Evolutionary conservation across 202 grass and related monocot genomes (phyloP), one percentile per base, ranked within the genome.

Genomic region (Schoenoplectus tabernaemontani): DNA sequence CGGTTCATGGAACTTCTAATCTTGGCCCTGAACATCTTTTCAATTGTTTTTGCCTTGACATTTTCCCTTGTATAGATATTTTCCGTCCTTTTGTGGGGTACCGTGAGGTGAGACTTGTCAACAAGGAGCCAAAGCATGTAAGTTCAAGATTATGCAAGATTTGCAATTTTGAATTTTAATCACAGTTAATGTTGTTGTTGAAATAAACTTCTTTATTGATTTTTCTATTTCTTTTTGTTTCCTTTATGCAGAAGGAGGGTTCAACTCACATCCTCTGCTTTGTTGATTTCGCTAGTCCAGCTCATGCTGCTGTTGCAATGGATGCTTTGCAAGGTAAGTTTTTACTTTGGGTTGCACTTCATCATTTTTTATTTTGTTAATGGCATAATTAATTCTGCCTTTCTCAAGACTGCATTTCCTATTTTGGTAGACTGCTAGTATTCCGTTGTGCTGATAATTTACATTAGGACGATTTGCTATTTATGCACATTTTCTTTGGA

Each of bases 311-410:
- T 83, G 78, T 98, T 86, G 88, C 96, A 41, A 59, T 98, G 84
- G 91, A 98, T 62, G 96, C 96, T 85, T 91, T 98, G 88, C 96
- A 98, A 98, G 96, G 94, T 97, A 77, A 87, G 23, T 77, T 84
- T 82, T 79, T 80, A 80, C 57, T 80, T 80, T n/a, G n/a, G n/a
- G 30, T 16, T 17, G 13, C 57, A 47, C 59, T 17, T 64, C 22
- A 63, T 60, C 24, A 50, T 59, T 59, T 57, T 57, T 57, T 24
- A 42, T 17, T 78, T 78, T 78, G 37, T 78, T 78, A 60, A 33
- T 19, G 13, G 17, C 33, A 42, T 15, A 62, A 61, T 78, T 20
- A 60, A 54, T 57, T 59, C 24, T 78, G 34, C 11, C 22, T 60
- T 59, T 12, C 17, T 24, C n/a, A 0, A 64, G 58, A 46, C 13